phyloP scores from a whole-genome alignment of 345 rosid genomes.

The Corchorus olitorius region DNA sequence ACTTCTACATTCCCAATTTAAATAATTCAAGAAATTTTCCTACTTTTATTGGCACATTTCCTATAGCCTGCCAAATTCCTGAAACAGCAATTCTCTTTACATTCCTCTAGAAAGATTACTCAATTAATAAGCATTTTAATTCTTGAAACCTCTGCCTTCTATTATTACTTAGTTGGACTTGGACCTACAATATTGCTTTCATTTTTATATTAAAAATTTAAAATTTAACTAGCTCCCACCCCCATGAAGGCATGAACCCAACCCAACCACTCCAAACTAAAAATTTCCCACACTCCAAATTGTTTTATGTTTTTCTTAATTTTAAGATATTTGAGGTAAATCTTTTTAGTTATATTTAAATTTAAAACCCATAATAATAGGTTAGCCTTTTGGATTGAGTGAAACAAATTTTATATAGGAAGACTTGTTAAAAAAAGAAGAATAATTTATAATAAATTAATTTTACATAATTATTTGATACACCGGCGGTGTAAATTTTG shows the following conservation, averaged over 20 bases:
- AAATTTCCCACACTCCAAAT: too few relatives aligned
- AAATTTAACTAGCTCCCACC: not conserved
- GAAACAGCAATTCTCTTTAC: not conserved
- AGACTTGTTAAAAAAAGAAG: too few relatives aligned
- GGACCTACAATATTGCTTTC: not conserved
- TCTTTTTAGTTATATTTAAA: too few relatives aligned
- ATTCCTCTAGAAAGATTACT: not conserved
- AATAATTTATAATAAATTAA: too few relatives aligned
- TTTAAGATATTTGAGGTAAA: too few relatives aligned
- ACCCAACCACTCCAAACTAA: not conserved
- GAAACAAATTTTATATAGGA: too few relatives aligned
- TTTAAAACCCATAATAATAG: too few relatives aligned
- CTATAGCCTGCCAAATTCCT: not conserved
- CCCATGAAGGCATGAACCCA: too few relatives aligned
- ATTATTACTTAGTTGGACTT: slow-evolving; percentile 6
- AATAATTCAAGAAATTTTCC: not conserved
- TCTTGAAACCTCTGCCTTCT: slow-evolving; percentile 10
- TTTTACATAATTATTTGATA: too few relatives aligned
- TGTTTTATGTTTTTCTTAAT: too few relatives aligned
- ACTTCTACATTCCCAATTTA: not conserved
- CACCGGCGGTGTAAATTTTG: too few relatives aligned
- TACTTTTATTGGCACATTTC: not conserved
- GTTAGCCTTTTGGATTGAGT: too few relatives aligned
- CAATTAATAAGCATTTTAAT: not conserved
- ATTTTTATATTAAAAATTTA: not conserved